Base-by-base conservation (phyloP, 345 rosid species). In the Eucalyptus marginata region DNA sequence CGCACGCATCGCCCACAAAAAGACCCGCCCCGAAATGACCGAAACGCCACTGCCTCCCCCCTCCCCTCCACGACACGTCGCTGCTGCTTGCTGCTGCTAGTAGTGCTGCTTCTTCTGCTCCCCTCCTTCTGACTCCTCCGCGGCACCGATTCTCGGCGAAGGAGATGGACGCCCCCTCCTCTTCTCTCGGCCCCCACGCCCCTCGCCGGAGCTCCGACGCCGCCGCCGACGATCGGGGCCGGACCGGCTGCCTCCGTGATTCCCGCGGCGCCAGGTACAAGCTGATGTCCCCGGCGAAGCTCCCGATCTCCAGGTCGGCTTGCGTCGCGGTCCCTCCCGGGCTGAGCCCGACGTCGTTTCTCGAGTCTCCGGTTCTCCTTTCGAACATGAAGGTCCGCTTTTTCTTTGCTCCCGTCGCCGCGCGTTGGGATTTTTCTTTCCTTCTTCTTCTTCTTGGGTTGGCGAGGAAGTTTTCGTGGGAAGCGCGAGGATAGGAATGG, bases 251-350 rank as follows among this genome's bases (percentile, higher is more conserved):
- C n/a, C 18, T 40, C 49, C 89, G 88, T 87, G 81, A 88, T 51
- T 62, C 89, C 11, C 92, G 94, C 27, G 95, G 98, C 56, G 98
- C 99, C 13, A 93, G 99, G 94, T 98, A 98, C 91, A 96, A 94
- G 96, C 94, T 98, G 27, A 94, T 98, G 95, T 96, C 99, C 56
- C 99, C 99, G 86, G 98, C 99, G 33, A 98, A 95, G 96, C 96
- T 98, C 59, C 99, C 99, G 95, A 98, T 97, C 97, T 97, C 99
- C 68, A 92, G 99, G 92, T 93, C 97, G 15, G 86, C 95, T 56
- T 95, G 95, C 87, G 93, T 96, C 89, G 93, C 95, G 90, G 93
- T 96, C 92, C 98, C 99, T 87, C 97, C 99, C 18, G 98, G 97
- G 17, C 93, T 95, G 88, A 97, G 99, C 88, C 99, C 99, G 68